These are phyloP conservation scores for Leishmania tarentolae DNA, from an alignment of 208 protist species.

Conservation along the genomic window DNA sequence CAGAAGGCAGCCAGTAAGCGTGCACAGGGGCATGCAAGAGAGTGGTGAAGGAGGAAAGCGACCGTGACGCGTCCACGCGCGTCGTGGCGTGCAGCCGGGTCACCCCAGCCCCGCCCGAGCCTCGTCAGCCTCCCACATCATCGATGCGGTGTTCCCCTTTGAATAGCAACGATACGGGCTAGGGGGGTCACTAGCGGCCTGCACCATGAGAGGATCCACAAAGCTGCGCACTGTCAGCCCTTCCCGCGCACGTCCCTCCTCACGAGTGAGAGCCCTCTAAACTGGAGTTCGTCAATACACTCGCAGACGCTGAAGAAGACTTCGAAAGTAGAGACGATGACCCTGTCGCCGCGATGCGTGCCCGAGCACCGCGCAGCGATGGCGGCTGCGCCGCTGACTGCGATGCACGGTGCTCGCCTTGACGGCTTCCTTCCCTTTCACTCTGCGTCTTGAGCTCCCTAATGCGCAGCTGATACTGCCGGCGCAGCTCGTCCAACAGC, in stretches of 20 bases:
- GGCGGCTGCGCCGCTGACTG: background rate
- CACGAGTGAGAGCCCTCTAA: background rate
- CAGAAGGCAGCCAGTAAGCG: background rate
- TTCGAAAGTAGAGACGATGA: background rate
- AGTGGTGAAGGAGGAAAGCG: background rate
- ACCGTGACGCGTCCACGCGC: background rate
- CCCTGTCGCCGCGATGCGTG: background rate
- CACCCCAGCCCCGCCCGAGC: background rate
- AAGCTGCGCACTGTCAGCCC: background rate
- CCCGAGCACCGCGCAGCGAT: background rate
- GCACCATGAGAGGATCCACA: background rate
- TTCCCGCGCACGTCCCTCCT: background rate
- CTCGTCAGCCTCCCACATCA: background rate
- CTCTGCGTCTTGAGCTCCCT: slow-evolving; percentile 34
- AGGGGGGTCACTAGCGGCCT: background rate
- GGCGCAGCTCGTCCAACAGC: slow-evolving; percentile 46
- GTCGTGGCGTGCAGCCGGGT: background rate
- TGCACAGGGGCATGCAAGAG: background rate
- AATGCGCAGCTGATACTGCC: slow-evolving; percentile 51
- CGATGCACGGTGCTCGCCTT: background rate
- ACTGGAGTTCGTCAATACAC: background rate
- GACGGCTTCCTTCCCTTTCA: background rate
- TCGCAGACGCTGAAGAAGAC: background rate
- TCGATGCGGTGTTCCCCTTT: background rate
- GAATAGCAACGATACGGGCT: background rate